Conservation (phyloP, 345 rosid species). For the Citrus sinensis region DVS_A1.0 CM039162.1:28216001-28216500, state of each 20-base stretch:
- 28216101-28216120: too few relatives aligned
- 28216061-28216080: too few relatives aligned
- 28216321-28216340: conserved; percentile 83
- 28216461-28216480: conserved; percentile 75
- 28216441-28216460: conserved; percentile 75
- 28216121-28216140: too few relatives aligned
- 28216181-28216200: too few relatives aligned
- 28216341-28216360: conserved; percentile 72
- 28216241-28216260: conserved; percentile 65
- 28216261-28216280: conserved; percentile 85
- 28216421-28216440: conserved; percentile 68
- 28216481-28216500: conserved; percentile 89
- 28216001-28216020: neutral
- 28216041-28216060: neutral
- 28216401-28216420: conserved; percentile 95
- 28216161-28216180: too few relatives aligned
- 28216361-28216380: conserved; percentile 55
- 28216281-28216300: conserved; percentile 76
- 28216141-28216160: too few relatives aligned
- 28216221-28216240: conserved; percentile 65
- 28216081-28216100: too few relatives aligned
- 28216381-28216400: conserved; percentile 87
- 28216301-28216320: conserved; percentile 77
- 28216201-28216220: too few relatives aligned
- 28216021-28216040: neutral